Evolutionary conservation across 345 rosid species (phyloP).

Genomic region (Moricandia arvensis): DNA sequence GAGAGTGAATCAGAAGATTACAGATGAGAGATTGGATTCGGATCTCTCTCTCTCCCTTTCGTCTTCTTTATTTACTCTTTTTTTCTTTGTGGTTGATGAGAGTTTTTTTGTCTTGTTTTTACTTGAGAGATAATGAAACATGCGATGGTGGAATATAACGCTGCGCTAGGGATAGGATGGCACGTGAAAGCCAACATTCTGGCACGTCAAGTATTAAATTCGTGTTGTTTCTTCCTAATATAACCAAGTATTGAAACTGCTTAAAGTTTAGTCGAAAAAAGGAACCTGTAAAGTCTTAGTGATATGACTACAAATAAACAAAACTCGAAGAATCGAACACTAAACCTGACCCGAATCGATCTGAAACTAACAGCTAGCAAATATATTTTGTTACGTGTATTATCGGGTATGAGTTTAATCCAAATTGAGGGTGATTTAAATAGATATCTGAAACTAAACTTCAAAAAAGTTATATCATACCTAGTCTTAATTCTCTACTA

Average conservation of each 20-base stretch:
- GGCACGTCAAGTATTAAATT: conserved; percentile 21
- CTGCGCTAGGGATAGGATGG: conserved; percentile 5
- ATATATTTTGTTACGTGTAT: too few species aligned
- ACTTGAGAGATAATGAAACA: conserved; percentile 10
- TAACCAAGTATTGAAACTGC: not conserved
- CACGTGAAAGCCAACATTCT: conserved; percentile 35
- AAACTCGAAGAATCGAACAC: too few species aligned
- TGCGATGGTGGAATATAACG: conserved; percentile 13
- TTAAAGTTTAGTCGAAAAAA: not conserved
- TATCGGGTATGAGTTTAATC: too few species aligned
- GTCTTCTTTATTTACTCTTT: conserved; percentile 17
- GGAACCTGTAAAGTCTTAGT: not conserved
- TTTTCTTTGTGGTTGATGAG: not conserved
- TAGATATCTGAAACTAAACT: too few species aligned
- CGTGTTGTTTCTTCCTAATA: not conserved
- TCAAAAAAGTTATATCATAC: too few species aligned
- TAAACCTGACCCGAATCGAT: too few species aligned
- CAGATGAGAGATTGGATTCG: conserved; percentile 23
- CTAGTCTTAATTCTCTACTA: too few species aligned
- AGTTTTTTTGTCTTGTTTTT: not conserved
- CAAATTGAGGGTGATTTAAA: too few species aligned
- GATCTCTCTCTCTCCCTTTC: not conserved
- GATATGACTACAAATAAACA: too few species aligned
- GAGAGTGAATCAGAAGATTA: conserved; percentile 17
- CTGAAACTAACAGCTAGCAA: too few species aligned